These are phyloP conservation scores for Phytophthora hybrid DNA, from an alignment of 352 stramenopile genomes.

Conservation along the genomic window DNA sequence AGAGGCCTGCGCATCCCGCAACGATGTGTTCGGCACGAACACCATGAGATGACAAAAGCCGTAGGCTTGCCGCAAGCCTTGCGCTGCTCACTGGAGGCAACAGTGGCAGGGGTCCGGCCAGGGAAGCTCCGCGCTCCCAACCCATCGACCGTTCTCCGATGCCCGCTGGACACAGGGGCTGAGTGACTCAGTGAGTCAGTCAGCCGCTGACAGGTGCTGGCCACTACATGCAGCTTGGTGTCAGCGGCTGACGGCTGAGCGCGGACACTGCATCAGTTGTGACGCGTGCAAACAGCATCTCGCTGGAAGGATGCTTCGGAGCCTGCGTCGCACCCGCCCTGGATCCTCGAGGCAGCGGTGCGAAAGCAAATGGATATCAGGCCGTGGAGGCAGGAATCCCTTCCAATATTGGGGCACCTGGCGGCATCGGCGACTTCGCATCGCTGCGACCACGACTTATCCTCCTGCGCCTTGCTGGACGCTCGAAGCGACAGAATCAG, in stretches of 20 bases:
- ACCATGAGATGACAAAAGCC: conserved; percentile 31
- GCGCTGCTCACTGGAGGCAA: too few species aligned
- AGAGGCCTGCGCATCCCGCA: neutral
- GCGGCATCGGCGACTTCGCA: neutral
- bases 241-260: too few species aligned
- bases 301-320: neutral
- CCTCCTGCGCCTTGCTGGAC: too few species aligned
- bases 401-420: neutral
- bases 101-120: too few species aligned
- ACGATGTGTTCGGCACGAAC: conserved; percentile 31
- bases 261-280: too few species aligned
- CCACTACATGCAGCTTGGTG: too few species aligned
- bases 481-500: too few species aligned
- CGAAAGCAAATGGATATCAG: neutral
- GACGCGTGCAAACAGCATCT: too few species aligned
- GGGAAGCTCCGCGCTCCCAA: neutral
- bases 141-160: neutral
- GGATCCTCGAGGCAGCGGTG: neutral
- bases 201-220: neutral
- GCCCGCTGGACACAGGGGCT: neutral
- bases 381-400: neutral
- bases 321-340: neutral
- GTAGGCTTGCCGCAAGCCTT: too few species aligned
- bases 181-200: too few species aligned
- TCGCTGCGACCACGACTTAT: neutral